These are phyloP conservation scores for Smittium culicis DNA, from an alignment of 371 early-diverging fungal genomes.

Conservation along the genomic window DNA sequence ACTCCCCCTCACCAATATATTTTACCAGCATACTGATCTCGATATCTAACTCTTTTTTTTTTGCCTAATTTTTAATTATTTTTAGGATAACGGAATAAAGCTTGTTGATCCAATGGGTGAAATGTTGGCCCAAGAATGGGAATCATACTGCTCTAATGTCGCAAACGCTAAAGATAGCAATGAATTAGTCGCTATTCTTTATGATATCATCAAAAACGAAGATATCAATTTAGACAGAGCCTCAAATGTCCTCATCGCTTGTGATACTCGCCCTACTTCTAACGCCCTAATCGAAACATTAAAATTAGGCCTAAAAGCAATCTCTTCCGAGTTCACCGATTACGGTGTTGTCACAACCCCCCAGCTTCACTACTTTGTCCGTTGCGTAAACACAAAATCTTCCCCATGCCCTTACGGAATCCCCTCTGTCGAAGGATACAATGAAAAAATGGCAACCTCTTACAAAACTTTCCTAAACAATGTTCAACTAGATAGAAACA, in stretches of 20 bases:
- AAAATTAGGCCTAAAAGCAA: constrained; percentile 57
- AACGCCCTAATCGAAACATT: constrained; percentile 62
- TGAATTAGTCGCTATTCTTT: constrained; percentile 42
- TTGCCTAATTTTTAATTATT: background rate
- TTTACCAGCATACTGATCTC: background rate
- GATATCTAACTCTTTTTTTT: background rate
- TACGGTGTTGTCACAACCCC: constrained; percentile 94
- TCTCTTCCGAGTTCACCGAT: constrained; percentile 51
- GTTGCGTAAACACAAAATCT: constrained; percentile 70
- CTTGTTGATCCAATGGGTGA: constrained; percentile 97
- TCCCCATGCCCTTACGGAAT: constrained; percentile 77
- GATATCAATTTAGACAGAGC: constrained; percentile 53
- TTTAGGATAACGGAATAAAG: constrained; percentile 97
- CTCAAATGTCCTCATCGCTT: constrained; percentile 63
- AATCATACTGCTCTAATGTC: constrained; percentile 74
- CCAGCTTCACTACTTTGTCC: constrained; percentile 90
- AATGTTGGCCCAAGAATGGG: constrained; percentile 97
- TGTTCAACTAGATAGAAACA: constrained; percentile 35
- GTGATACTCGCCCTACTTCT: constrained; percentile 93
- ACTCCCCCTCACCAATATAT: background rate
- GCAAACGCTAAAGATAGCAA: constrained; percentile 78
- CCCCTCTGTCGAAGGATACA: constrained; percentile 83
- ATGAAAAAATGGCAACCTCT: constrained; percentile 69
- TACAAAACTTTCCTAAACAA: constrained; percentile 63
- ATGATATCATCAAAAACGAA: constrained; percentile 47